Percentiles rank a stretch among this genome's conserved stretches.
Evolutionary conservation across 2,329 filamentous ascomycete genomes (phyloP).

Genomic region (Diaporthe vexans): DNA sequence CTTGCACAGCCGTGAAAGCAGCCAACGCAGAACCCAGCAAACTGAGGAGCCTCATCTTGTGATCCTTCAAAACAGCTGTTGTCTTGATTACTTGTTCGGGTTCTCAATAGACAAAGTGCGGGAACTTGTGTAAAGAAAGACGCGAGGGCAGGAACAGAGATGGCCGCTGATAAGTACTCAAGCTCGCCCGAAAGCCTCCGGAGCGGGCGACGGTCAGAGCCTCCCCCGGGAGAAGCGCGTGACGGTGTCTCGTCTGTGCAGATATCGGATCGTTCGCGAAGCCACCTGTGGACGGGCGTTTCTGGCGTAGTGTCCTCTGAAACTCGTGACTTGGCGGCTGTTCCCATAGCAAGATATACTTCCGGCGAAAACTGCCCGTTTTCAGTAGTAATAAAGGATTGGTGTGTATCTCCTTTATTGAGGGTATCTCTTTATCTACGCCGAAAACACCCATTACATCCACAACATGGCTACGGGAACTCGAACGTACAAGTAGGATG

Average conservation of each 20-base stretch:
- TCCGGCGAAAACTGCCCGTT: no score
- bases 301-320: neutral
- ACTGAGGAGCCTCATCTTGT: constrained; percentile 4
- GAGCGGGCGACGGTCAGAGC: neutral
- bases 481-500: no score
- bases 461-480: no score
- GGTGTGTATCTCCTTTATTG: no score
- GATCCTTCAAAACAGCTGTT: neutral
- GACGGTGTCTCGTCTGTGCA: neutral
- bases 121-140: neutral
- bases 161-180: neutral
- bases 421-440: no score
- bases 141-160: neutral
- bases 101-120: neutral
- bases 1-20: constrained; percentile 1
- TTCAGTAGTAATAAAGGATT: no score
- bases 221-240: neutral
- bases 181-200: neutral
- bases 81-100: neutral
- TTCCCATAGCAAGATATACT: no score
- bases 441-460: no score
- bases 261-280: constrained; percentile 9
- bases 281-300: neutral
- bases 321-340: constrained; percentile 3
- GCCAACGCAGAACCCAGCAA: constrained; percentile 12